These are phyloP conservation scores for Udeniomyces megalosporus DNA, from an alignment of 768 basidiomycete species.

Conservation along the genomic window DNA sequence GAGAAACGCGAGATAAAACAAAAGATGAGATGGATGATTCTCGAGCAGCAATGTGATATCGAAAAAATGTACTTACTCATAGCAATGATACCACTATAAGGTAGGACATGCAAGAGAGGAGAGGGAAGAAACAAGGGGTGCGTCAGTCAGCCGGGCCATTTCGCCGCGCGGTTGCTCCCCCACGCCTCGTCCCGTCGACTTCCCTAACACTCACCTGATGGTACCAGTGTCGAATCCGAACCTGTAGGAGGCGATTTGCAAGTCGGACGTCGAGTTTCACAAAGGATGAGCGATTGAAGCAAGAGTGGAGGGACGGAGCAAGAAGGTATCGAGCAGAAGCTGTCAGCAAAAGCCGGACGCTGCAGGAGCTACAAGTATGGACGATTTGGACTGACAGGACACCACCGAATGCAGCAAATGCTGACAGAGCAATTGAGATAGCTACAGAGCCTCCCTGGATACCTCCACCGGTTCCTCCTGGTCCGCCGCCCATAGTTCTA, in stretches of 20 bases:
- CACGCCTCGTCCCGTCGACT: too few species aligned
- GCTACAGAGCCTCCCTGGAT: background rate
- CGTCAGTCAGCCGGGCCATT: too few species aligned
- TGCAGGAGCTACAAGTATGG: too few species aligned
- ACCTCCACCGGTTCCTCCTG: conserved; percentile 10
- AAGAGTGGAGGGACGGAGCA: background rate
- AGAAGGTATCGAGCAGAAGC: background rate
- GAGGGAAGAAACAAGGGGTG: background rate
- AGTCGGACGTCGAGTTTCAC: conserved; percentile 19
- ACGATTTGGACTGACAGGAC: background rate
- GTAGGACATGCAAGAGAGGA: background rate
- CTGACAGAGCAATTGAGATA: conserved; percentile 52
- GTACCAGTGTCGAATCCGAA: conserved; percentile 67
- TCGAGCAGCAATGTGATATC: conserved; percentile 43
- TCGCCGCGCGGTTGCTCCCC: too few species aligned
- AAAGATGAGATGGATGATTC: too few species aligned
- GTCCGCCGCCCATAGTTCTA: conserved; percentile 2
- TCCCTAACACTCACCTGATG: too few species aligned
- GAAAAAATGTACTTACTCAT: background rate
- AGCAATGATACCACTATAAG: conserved; percentile 3
- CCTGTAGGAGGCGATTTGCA: too few species aligned
- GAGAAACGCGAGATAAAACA: too few species aligned
- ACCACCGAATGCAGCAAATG: conserved; percentile 14
- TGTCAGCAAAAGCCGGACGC: background rate
- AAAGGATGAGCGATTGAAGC: background rate